Base-by-base conservation (phyloP, 1,284 basidiomycete genomes). In the Ceratobasidium sp. region DNA sequence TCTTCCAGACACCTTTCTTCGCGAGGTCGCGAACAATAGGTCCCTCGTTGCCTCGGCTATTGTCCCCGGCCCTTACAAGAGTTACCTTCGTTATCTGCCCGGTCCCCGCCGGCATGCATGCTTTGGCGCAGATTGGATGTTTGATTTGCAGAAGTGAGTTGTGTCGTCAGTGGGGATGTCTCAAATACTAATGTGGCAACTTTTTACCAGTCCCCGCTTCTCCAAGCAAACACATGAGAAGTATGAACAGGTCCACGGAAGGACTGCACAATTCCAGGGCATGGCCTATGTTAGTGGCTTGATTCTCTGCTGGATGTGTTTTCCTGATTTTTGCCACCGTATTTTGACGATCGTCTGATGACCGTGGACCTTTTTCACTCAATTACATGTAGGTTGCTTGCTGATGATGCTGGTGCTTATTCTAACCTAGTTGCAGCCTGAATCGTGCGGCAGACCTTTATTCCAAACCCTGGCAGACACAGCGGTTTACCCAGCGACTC, bases 331-430 rank as follows among this genome's bases (percentile, higher is more conserved):
- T 37, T 49, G 62, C 25, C 32, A 17, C 29, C 22, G 40, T 29
- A 78, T 76, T 78, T 77, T 66, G 76, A 78, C 64, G 43, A 76
- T 34, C 68, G 77, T 13, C 67, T 74, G 13, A 17, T 77, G 65
- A 78, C 76, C 13, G 59, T 78, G 40, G 77, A 78, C 69, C 77
- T 8, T 62, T 77, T n/a, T 62, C 77, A 25, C 76, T 78, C 40
- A 78, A 78, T 54, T 78, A 76, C 51, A 75, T 78, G 66, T 81
- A 86, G 94, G 71, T 40, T 29, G 25, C 25, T n/a, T 19, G 43
- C 17, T 29, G 7, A 32, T 17, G n/a, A 17, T 25, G 22, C 32
- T 56, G 13, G 9, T 29, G 22, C 34, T 15, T 29, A 11, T 25
- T 34, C 49, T 64, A 17, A 74, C 71, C 19, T n/a, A 32, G 19